A percentile compares a stretch with the other conserved stretches of the same genome.
Conservation (phyloP, 2,329 filamentous ascomycete genomes). For the Penicillium hordei region DNA sequence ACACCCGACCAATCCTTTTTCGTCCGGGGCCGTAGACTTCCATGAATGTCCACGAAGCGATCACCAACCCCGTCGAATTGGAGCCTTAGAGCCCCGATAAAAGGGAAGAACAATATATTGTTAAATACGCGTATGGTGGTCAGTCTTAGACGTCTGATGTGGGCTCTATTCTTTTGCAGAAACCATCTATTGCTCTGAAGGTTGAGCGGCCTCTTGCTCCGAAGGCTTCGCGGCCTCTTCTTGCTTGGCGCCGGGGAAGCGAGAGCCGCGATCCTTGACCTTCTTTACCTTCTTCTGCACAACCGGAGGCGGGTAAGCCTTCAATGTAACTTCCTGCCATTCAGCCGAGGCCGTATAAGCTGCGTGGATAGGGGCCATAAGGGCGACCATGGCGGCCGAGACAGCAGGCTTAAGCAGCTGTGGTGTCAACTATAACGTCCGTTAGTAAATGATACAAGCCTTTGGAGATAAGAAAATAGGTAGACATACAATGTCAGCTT, state of each 20-base stretch:
- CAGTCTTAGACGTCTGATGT: background rate
- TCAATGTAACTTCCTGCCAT: slow-evolving; percentile 74
- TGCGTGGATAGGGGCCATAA: slow-evolving; percentile 75
- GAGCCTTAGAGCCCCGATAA: background rate
- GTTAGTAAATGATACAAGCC: slow-evolving; percentile 5
- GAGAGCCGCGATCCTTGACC: slow-evolving; percentile 71
- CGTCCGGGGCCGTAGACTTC: background rate
- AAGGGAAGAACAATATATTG: background rate
- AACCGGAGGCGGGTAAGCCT: slow-evolving; percentile 76
- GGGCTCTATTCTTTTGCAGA: background rate
- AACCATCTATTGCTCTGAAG: background rate
- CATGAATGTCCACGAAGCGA: background rate
- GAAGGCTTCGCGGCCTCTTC: background rate
- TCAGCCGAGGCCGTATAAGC: slow-evolving; percentile 69
- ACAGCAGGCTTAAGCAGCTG: slow-evolving; percentile 87
- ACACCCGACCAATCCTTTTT: background rate
- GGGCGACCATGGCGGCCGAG: slow-evolving; percentile 66
- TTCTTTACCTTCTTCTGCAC: slow-evolving; percentile 70
- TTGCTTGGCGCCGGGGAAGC: slow-evolving; percentile 42
- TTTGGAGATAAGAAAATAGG: background rate
- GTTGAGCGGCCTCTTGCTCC: background rate
- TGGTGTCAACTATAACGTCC: slow-evolving; percentile 64
- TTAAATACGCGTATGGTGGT: background rate
- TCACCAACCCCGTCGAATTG: background rate
- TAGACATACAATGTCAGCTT: slow-evolving; percentile 66